Percentiles rank a stretch among this genome's conserved stretches.
Evolutionary conservation across 345 rosid species (phyloP).

Genomic region (Eucalyptus leucophloia): DNA sequence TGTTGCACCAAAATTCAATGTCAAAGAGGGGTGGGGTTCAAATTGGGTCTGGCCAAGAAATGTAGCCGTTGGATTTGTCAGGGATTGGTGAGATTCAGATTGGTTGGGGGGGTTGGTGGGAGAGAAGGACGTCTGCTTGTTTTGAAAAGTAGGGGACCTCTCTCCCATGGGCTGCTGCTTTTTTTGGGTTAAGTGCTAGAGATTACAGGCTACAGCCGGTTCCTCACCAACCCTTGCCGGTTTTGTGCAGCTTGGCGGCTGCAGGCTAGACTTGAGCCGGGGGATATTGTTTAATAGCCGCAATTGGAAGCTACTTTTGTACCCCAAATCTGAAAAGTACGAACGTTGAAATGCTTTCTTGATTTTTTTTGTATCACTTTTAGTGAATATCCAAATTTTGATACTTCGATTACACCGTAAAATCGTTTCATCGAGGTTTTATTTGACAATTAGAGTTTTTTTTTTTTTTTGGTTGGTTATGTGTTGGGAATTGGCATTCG

Average conservation of each 20-base stretch:
- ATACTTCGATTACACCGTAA: background rate
- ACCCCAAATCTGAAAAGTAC: background rate
- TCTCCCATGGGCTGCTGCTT: background rate
- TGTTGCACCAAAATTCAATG: background rate
- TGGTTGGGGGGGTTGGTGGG: background rate
- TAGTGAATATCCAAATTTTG: background rate
- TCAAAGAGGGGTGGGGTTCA: background rate
- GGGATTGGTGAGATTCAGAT: background rate
- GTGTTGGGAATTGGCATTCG: background rate
- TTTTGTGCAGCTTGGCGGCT: background rate
- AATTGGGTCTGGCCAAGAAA: background rate
- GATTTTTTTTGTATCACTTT: too few relatives aligned
- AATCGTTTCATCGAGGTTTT: background rate
- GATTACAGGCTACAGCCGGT: slow-evolving; percentile 1
- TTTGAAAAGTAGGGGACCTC: background rate
- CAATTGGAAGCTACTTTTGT: background rate
- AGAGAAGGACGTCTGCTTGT: background rate
- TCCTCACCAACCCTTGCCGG: slow-evolving; percentile 24
- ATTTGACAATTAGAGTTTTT: background rate
- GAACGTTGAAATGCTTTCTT: background rate
- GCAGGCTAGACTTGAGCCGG: background rate
- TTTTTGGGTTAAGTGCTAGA: background rate
- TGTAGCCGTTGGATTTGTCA: background rate
- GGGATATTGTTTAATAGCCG: background rate
- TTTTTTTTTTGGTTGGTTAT: background rate